Evolutionary conservation across 23 red algal genomes (phyloP), one percentile per base, ranked within the genome.

Genomic region (Cyanidioschyzon merolae): DNA sequence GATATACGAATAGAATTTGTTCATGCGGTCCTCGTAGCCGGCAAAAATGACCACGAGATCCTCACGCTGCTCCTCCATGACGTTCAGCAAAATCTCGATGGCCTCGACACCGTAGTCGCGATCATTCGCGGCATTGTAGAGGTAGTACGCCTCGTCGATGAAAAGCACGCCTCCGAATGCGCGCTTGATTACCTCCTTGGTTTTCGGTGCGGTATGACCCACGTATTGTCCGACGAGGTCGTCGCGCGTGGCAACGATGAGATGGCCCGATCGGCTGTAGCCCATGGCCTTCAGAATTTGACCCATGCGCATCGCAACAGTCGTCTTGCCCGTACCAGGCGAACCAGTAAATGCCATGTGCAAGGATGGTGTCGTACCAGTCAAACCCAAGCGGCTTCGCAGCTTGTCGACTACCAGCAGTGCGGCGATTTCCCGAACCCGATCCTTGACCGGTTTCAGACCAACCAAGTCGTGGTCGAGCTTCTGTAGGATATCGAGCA

Each of bases 61-160:
- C 25, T 98, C 88, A 63, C 41, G 63, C 75, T 98, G 77, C 34
- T 83, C 77, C 82, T 98, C 94, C 94, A 98, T 98, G 18, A 98
- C 80, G 74, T 98, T 89, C 26, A 91, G 82, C 39, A 98, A 50
- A 74, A 98, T 98, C 75, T 98, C 94, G 37, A 98, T 91, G 2
- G 88, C 79, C 58, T 98, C 94, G 50, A 87, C 87, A 26, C 94
- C 94, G 79, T 98, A 98, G 83, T 98, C 94, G 34, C 88, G 83
- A 59, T 98, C 94, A 68, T 98, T 98, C 31, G 94, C 82, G 27
- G 94, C 94, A 79, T 98, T 98, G 89, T 98, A 98, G 59, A 98
- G 77, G 68, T 98, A 98, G 83, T 98, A 98, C 24, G 94, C 94
- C 84, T 98, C 94, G 63, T 98, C 94, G n/a, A 98, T 83, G 35